Conservation (phyloP, 83 land plant species). For the Thuja plicata region DNA sequence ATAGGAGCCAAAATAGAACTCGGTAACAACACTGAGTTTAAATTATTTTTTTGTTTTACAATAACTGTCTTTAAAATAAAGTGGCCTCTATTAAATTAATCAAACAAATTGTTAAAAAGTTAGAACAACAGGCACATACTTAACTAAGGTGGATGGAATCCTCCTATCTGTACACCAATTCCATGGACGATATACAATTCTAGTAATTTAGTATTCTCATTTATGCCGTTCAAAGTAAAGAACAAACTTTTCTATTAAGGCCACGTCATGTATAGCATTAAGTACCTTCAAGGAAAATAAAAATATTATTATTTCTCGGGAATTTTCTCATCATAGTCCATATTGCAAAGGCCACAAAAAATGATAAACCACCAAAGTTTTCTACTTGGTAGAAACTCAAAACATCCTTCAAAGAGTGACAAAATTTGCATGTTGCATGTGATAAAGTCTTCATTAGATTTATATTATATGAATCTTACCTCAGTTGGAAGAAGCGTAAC, state of each 20-base stretch:
- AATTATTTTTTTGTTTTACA: neutral
- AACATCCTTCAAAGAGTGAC: neutral
- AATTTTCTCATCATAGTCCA: neutral
- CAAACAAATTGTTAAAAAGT: neutral
- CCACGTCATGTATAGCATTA: neutral
- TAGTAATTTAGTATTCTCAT: neutral
- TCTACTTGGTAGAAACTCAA: neutral
- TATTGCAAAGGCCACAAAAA: neutral
- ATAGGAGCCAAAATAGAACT: too few species aligned
- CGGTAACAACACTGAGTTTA: neutral
- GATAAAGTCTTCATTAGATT: neutral
- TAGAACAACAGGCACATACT: neutral
- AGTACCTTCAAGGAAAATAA: neutral
- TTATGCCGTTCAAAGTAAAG: neutral
- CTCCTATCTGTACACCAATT: neutral
- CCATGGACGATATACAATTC: neutral
- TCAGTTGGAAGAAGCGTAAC: slow-evolving; percentile 77
- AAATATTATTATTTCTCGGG: neutral
- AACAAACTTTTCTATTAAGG: neutral
- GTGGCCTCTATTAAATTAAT: neutral
- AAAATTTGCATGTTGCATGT: neutral
- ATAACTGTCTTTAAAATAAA: neutral
- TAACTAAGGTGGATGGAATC: neutral
- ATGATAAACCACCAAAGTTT: neutral
- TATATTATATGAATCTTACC: slow-evolving; percentile 26